Evolutionary conservation across 345 rosid species (phyloP), one percentile per base, ranked within the genome.

Genomic region (Abelmoschus esculentus): DNA sequence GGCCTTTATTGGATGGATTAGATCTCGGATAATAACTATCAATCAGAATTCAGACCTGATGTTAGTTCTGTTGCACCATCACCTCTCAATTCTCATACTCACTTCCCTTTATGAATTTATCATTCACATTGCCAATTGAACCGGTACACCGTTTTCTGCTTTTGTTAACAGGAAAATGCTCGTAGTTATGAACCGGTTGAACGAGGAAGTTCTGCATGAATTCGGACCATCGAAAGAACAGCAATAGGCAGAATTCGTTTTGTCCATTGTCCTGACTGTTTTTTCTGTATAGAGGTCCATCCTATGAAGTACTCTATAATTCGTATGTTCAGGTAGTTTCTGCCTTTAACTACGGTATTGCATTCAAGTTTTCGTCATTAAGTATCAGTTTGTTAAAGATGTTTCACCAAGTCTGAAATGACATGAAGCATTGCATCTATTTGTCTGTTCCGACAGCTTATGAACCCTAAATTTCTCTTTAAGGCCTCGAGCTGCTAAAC

Each of bases 111-210:
- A 36, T 2, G 32, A 29, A 29, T 29, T 29, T 3, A 29, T 29
- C 32, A 29, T 36, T 36, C 2, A 1, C 42, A 36, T 7, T 36
- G 8, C 42, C 42, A 36, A 7, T 36, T 38, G 42, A 38, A 38
- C 42, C 6, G 15, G 40, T 13, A 2, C 62, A 13, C 6, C 8
- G 3, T 58, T 58, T 31, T 6, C 52, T 14, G 15, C 15, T 4
- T 19, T 55, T 60, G 18, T 62, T 62, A 18, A 18, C 52, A 62
- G 67, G 67, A 38, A 40, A 62, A 40, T 38, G 67, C 31, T 38
- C 31, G 11, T 11, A 18, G 67, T 62, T 5, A 38, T 62, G 2
- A 38, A 4, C 11, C 38, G 50, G 47, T 61, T 61, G 66, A 17
- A 34, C 0, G 46, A 61, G 6, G 9, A 7, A 5, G 3, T 61